These are phyloP conservation scores for Neurospora sp. DNA, from an alignment of 2,329 filamentous ascomycete genomes.

Conservation along the genomic window DNA sequence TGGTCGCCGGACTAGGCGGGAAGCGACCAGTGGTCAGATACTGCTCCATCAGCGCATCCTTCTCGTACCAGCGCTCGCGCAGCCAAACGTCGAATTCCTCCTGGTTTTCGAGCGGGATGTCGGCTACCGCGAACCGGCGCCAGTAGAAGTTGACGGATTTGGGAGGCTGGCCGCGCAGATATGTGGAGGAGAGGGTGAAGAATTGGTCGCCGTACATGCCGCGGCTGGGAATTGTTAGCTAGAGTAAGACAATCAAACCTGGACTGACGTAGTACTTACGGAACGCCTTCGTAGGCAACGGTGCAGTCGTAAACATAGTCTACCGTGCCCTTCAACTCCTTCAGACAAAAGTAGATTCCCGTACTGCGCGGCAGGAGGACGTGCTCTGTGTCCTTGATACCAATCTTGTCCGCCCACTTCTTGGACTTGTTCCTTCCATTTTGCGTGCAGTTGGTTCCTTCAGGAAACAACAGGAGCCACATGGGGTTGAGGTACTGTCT, in stretches of 20 bases:
- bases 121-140: constrained; percentile 70
- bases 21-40: constrained; percentile 72
- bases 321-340: constrained; percentile 62
- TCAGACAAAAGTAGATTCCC: constrained; percentile 69
- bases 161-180: constrained; percentile 78
- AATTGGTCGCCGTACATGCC: constrained; percentile 83
- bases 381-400: constrained; percentile 63
- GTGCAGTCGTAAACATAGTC: constrained; percentile 91
- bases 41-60: constrained; percentile 79
- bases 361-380: constrained; percentile 71
- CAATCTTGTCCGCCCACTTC: constrained; percentile 67
- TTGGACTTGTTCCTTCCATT: constrained; percentile 63
- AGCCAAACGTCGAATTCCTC: constrained; percentile 79
- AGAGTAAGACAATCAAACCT: not conserved
- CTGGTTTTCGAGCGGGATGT: constrained; percentile 70
- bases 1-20: constrained; percentile 51
- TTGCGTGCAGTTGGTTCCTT: constrained; percentile 71
- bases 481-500: constrained; percentile 60
- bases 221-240: constrained; percentile 36
- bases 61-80: constrained; percentile 79
- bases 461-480: constrained; percentile 84
- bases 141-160: constrained; percentile 97
- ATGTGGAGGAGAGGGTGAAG: constrained; percentile 79
- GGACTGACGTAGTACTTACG: constrained; percentile 43
- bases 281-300: constrained; percentile 87